Evolutionary conservation across 1,284 basidiomycete genomes (phyloP).

Genomic region (Austroboletus niveus): DNA sequence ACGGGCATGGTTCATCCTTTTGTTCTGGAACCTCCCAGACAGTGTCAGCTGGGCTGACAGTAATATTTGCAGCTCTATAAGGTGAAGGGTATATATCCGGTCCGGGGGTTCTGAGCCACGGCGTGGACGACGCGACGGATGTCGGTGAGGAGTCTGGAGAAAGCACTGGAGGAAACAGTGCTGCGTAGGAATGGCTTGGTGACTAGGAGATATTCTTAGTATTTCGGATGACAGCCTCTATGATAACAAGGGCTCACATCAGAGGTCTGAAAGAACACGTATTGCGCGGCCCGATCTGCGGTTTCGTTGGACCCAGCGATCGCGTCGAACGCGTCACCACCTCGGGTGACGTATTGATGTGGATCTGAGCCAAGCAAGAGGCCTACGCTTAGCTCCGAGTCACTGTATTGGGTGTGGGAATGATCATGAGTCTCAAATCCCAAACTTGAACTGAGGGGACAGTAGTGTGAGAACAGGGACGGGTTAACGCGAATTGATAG

Average conservation of each 20-base stretch:
- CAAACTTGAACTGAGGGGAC: constrained; percentile 9
- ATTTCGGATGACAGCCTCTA: background rate
- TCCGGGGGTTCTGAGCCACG: constrained; percentile 21
- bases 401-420: background rate
- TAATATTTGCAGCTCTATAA: background rate
- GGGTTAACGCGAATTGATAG: background rate
- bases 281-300: background rate
- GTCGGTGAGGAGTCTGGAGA: constrained; percentile 30
- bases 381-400: constrained; percentile 3
- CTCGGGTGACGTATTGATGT: background rate
- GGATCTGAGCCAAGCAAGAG: constrained; percentile 12
- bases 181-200: background rate
- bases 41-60: background rate
- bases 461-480: constrained; percentile 11
- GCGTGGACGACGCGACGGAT: constrained; percentile 24
- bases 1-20: background rate
- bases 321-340: background rate
- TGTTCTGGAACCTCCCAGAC: constrained; percentile 1
- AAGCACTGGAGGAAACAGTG: constrained; percentile 14
- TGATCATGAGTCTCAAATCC: background rate
- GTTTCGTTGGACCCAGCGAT: background rate
- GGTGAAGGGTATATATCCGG: constrained; percentile 1
- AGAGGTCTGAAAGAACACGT: background rate
- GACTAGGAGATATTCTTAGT: constrained; percentile 7
- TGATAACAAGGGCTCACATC: constrained; percentile 12